phyloP scores from a whole-genome alignment of 768 basidiomycete genomes.

The Naganishia onofrii region DNA sequence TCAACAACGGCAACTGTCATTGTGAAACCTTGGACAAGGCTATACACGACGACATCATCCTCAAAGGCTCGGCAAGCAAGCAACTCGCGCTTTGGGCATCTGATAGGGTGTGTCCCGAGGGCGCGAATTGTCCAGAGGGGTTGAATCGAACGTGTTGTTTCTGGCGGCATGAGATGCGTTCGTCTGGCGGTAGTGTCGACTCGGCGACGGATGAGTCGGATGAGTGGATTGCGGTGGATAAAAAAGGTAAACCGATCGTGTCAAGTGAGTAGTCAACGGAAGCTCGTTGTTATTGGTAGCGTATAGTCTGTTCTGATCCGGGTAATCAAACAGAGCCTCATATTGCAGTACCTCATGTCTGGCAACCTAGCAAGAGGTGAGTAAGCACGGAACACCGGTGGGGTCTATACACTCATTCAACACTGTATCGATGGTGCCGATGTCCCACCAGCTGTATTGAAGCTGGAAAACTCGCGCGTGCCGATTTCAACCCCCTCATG shows the following conservation, averaged over 20 bases:
- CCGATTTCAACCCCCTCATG: conserved; percentile 14
- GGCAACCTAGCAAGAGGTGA: conserved; percentile 16
- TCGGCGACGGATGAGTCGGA: background rate
- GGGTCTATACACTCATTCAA: no score
- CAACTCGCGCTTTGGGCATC: conserved; percentile 17
- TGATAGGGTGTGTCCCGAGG: conserved; percentile 10
- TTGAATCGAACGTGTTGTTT: conserved; percentile 1
- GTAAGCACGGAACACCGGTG: background rate
- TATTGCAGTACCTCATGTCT: background rate
- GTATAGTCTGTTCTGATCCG: no score
- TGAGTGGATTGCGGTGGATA: conserved; percentile 14
- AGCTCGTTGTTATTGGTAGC: no score
- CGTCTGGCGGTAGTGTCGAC: background rate
- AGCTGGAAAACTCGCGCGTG: conserved; percentile 3
- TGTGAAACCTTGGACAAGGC: background rate
- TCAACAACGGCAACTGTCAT: conserved; percentile 5
- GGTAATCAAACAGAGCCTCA: no score
- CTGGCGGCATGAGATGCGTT: conserved; percentile 1
- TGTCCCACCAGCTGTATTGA: background rate
- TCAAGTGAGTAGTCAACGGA: background rate
- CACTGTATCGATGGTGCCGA: background rate
- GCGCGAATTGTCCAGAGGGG: background rate
- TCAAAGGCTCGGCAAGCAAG: background rate
- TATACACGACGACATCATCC: conserved; percentile 2
- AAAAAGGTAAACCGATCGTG: conserved; percentile 18